phyloP scores from a whole-genome alignment of 371 early-diverging fungal genomes.

The Mortierella sp. region DNA sequence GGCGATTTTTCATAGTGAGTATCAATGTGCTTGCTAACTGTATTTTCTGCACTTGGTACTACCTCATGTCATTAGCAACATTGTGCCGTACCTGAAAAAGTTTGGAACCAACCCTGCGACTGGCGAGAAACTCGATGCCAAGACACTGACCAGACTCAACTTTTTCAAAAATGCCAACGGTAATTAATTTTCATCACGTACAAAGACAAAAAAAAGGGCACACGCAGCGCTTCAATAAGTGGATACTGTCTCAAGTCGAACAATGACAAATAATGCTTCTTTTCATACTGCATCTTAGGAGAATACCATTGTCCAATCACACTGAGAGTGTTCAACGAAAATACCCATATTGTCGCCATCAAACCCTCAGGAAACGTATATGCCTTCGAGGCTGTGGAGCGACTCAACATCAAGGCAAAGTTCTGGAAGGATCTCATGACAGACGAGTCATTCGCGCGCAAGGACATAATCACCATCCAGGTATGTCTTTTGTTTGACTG shows the following conservation, averaged over 20 bases:
- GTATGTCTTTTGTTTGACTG: slow-evolving; percentile 42
- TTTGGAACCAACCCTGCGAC: slow-evolving; percentile 91
- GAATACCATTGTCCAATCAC: slow-evolving; percentile 94
- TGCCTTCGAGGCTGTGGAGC: slow-evolving; percentile 89
- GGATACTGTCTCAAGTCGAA: not conserved
- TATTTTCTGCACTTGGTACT: too few species aligned
- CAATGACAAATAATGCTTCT: not conserved
- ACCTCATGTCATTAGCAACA: slow-evolving; percentile 65
- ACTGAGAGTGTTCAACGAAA: slow-evolving; percentile 87
- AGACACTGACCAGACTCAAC: slow-evolving; percentile 82
- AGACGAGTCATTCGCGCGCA: slow-evolving; percentile 88
- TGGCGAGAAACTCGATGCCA: slow-evolving; percentile 82
- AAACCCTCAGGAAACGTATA: slow-evolving; percentile 92
- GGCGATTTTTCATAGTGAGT: too few species aligned
- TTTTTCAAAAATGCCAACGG: slow-evolving; percentile 88
- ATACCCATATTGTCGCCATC: slow-evolving; percentile 94
- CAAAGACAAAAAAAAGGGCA: too few species aligned
- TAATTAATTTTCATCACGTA: slow-evolving; percentile 13
- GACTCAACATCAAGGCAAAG: slow-evolving; percentile 88
- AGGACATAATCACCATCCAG: slow-evolving; percentile 91
- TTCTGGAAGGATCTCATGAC: slow-evolving; percentile 91
- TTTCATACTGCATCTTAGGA: slow-evolving; percentile 25
- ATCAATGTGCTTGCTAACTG: too few species aligned
- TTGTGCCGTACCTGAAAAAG: slow-evolving; percentile 90
- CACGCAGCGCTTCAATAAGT: too few species aligned